Percentiles rank a stretch among this genome's conserved stretches.
Evolutionary conservation across 225 moss, liverwort and hornwort genomes (phyloP).

Genomic region (Rhytidiadelphus loreus): DNA sequence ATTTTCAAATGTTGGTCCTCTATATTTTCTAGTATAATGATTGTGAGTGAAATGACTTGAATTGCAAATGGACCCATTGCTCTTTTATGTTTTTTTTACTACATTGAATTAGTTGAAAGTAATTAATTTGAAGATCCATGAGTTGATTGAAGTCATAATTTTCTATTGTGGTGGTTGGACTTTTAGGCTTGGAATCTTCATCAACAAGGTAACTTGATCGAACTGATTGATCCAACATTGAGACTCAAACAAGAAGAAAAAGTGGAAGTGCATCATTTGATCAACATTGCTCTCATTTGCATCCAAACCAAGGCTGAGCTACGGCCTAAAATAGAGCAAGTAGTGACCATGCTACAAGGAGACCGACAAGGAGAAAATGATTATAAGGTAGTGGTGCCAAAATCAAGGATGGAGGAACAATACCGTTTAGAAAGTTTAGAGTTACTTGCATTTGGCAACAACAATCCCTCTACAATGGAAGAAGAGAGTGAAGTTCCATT

Average conservation of each 20-base stretch:
- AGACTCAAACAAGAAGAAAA: not conserved
- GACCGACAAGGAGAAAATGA: too few species aligned
- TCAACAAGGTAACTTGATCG: not conserved
- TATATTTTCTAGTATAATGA: too few species aligned
- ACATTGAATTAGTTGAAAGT: not conserved
- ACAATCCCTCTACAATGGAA: not conserved
- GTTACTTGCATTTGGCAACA: not conserved
- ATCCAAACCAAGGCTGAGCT: not conserved
- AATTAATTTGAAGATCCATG: not conserved
- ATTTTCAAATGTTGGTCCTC: not conserved
- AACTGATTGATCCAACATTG: not conserved
- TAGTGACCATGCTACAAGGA: constrained; percentile 2
- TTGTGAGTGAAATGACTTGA: not conserved
- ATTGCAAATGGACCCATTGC: not conserved
- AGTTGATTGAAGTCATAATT: not conserved
- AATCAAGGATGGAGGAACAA: not conserved
- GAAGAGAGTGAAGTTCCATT: not conserved
- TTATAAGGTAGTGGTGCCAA: not conserved
- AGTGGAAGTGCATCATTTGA: not conserved
- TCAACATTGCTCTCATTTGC: not conserved
- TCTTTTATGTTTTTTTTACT: not conserved
- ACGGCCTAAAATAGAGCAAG: not conserved
- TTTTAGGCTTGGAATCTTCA: not conserved
- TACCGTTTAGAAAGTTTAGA: not conserved
- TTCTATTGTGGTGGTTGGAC: not conserved